Conservation (phyloP, 129 eudicot species). For the Lonicera japonica region DNA sequence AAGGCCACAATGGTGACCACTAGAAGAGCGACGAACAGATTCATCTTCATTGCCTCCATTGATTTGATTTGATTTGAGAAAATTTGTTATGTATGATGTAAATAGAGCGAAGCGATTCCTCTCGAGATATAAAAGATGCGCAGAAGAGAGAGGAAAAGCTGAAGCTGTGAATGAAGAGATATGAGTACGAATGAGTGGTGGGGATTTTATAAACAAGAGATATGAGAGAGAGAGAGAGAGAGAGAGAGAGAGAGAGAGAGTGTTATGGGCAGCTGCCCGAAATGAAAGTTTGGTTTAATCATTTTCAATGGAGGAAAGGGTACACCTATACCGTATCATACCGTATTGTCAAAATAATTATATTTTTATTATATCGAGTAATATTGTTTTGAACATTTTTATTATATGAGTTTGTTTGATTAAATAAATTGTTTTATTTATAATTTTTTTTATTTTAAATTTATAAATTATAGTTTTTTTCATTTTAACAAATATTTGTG, state of each 20-base stretch:
- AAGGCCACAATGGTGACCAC: constrained; percentile 7
- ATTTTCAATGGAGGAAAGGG: no score
- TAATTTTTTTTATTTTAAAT: no score
- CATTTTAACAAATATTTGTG: no score
- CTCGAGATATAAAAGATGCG: not conserved
- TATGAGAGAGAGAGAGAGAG: no score
- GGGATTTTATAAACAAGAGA: not conserved
- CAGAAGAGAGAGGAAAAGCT: not conserved
- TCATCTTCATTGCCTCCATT: constrained; percentile 8
- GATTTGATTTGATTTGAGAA: no score
- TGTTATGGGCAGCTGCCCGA: not conserved
- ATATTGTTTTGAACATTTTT: no score
- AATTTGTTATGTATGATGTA: not conserved
- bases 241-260: not conserved
- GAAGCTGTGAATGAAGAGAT: not conserved
- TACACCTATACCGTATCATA: no score
- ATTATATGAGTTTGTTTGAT: no score
- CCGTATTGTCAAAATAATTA: no score
- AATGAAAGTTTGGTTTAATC: not conserved
- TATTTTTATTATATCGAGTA: no score
- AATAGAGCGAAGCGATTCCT: not conserved
- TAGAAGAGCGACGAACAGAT: not conserved
- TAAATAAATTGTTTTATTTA: no score
- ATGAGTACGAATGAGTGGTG: not conserved
- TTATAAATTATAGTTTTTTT: no score